These are phyloP conservation scores for Abrus precatorius DNA, from an alignment of 306 rosid species.

Conservation along the genomic window DNA sequence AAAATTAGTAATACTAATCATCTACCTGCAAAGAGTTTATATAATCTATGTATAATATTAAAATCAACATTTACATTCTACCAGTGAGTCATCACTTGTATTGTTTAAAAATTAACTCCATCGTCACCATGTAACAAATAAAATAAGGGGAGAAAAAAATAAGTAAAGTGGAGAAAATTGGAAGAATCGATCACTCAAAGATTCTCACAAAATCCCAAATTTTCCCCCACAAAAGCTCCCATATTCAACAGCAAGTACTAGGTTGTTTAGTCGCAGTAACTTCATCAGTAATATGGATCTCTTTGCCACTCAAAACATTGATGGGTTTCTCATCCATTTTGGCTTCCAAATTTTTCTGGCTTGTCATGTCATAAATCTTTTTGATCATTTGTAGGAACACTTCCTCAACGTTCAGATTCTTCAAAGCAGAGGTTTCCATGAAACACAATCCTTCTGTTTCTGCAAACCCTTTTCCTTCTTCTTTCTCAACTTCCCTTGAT, in stretches of 20 bases:
- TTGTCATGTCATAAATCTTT: conserved; percentile 67
- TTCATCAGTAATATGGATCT: conserved; percentile 64
- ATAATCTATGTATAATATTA: conserved; percentile 16
- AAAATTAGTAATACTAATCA: not conserved
- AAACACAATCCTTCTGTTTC: conserved; percentile 76
- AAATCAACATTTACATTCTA: conserved; percentile 18
- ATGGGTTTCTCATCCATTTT: conserved; percentile 45
- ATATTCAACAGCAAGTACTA: conserved; percentile 56
- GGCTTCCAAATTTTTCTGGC: conserved; percentile 62
- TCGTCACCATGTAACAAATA: not conserved
- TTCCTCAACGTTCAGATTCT: conserved; percentile 84
- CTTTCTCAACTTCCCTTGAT: conserved; percentile 70
- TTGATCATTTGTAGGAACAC: conserved; percentile 78
- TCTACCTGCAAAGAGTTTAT: not conserved
- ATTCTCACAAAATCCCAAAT: conserved; percentile 1
- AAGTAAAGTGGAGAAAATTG: not conserved
- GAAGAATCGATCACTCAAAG: conserved; percentile 25
- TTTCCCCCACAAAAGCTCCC: not conserved
- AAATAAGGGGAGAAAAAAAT: not conserved
- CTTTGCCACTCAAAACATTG: conserved; percentile 58
- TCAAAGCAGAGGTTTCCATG: conserved; percentile 95
- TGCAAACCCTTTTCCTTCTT: conserved; percentile 74
- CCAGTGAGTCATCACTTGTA: not conserved
- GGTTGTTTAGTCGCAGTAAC: conserved; percentile 77
- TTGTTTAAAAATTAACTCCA: not conserved